Base-by-base conservation (phyloP, 176 grass and related monocot genomes). In the Lolium multiflorum region DNA sequence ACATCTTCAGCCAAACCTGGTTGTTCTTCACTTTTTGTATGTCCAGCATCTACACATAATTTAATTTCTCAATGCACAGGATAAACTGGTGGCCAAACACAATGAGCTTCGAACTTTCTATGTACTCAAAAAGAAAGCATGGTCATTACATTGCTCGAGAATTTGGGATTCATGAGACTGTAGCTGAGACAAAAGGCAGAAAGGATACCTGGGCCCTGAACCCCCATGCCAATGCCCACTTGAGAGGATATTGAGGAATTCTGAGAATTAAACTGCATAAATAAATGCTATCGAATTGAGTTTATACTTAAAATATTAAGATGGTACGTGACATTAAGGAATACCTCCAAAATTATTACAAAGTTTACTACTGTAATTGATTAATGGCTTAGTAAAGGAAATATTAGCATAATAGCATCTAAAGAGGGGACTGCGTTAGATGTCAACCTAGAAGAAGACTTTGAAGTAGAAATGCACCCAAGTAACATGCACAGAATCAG, bases 191-290 rank as follows among this genome's bases (percentile, higher is more conserved):
- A 63, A 81, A 80, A 58, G 81, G 67, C 69, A 93, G 74, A 86
- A 87, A 31, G 44, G 79, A 86, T 89, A 93, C 92, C 92, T 96
- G 88, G 50, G 67, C 85, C 94, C 84, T 93, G 97, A 78, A 80
- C 88, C 52, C 87, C 90, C 82, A 91, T 76, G 4, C 88, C 93
- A 57, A 92, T 55, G 66, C 86, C 89, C 47, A 85, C 86, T 91
- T 97, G 95, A 72, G 92, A 83, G 61, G 92, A 65, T 54, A 92
- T 70, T 79, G 92, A 84, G 55, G 86, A 78, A 78, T 41, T 91
- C 90, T 99, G 97, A 88, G 93, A 82, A 91, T 87, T 96, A 78
- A 96, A 93, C 92, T 97, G 89, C 82, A 91, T 55, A 77, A 77
- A n/a, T n/a, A n/a, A n/a, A n/a, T n/a, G n/a, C 16, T 25, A 54